Percentiles rank a stretch among this genome's conserved stretches.
phyloP scores from a whole-genome alignment of 2,329 filamentous ascomycete species.

The Colletotrichum lini region DNA sequence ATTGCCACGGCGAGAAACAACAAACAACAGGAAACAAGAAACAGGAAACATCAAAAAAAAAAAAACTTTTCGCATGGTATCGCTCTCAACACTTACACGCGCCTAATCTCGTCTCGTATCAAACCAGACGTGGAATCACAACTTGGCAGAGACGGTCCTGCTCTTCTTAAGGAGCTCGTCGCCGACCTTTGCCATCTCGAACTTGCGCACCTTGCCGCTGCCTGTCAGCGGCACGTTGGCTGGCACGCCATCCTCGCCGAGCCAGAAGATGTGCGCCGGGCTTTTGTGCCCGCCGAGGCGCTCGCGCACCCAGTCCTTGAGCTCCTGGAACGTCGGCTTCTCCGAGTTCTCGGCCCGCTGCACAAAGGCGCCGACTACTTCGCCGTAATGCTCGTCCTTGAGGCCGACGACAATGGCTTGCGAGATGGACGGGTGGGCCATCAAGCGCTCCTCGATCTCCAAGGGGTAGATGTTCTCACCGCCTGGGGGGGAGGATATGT shows the following conservation, averaged over 20 bases:
- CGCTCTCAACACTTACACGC: not conserved
- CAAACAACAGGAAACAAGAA: not conserved
- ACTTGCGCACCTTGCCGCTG: slow-evolving; percentile 80
- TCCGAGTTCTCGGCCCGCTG: slow-evolving; percentile 53
- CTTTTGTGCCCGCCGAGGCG: slow-evolving; percentile 77
- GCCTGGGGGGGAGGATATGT: slow-evolving; percentile 57
- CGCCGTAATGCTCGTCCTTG: slow-evolving; percentile 79
- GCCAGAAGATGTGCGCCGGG: slow-evolving; percentile 82
- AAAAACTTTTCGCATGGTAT: not conserved
- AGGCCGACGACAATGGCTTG: slow-evolving; percentile 80
- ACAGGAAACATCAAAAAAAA: not conserved
- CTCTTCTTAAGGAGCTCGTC: slow-evolving; percentile 68
- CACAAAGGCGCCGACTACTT: slow-evolving; percentile 79
- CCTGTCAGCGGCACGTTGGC: slow-evolving; percentile 74
- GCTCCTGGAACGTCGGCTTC: slow-evolving; percentile 65
- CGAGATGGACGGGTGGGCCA: slow-evolving; percentile 72
- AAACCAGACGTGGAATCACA: slow-evolving; percentile 50
- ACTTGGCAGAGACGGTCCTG: slow-evolving; percentile 58
- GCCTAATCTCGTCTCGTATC: not conserved
- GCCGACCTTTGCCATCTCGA: slow-evolving; percentile 71
- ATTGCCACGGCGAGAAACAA: too few species aligned
- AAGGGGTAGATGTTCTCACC: slow-evolving; percentile 83
- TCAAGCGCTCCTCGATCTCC: slow-evolving; percentile 82
- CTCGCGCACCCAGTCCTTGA: slow-evolving; percentile 74
- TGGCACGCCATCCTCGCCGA: slow-evolving; percentile 74